phyloP scores from a whole-genome alignment of 164 flowering plant genomes.

The Magnolia sinica region DNA sequence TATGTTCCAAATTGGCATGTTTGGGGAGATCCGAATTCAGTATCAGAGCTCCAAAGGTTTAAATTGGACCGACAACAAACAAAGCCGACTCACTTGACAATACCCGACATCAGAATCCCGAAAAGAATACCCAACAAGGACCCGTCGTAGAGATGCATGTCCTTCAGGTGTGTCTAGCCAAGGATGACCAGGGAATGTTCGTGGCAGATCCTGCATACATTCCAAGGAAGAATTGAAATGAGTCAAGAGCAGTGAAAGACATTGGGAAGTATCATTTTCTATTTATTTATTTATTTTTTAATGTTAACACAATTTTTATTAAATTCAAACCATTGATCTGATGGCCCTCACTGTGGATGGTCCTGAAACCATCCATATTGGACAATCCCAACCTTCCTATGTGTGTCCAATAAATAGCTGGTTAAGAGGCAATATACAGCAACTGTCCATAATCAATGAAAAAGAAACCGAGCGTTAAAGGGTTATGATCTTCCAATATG shows the following conservation, averaged over 20 bases:
- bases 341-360: too few relatives aligned
- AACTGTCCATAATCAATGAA: too few relatives aligned
- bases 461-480: too few relatives aligned
- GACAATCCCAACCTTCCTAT: too few relatives aligned
- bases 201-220: slow-evolving; percentile 70
- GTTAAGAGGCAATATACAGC: too few relatives aligned
- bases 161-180: slow-evolving; percentile 96
- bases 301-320: too few relatives aligned
- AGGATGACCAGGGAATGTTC: slow-evolving; percentile 98
- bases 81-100: slow-evolving; percentile 62
- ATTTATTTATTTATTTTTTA: too few relatives aligned
- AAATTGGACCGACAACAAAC: background rate
- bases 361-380: too few relatives aligned
- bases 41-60: background rate
- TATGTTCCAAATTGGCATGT: background rate
- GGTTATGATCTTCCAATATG: too few relatives aligned
- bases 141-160: slow-evolving; percentile 88
- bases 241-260: background rate
- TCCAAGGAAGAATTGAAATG: slow-evolving; percentile 2
- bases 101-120: slow-evolving; percentile 98
- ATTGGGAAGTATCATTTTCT: background rate
- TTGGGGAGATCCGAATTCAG: background rate
- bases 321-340: too few relatives aligned
- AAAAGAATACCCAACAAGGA: slow-evolving; percentile 91
- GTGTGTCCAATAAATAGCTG: too few relatives aligned